Base-by-base conservation (phyloP, 73 alveolate species). In the Tetrahymena borealis region DNA sequence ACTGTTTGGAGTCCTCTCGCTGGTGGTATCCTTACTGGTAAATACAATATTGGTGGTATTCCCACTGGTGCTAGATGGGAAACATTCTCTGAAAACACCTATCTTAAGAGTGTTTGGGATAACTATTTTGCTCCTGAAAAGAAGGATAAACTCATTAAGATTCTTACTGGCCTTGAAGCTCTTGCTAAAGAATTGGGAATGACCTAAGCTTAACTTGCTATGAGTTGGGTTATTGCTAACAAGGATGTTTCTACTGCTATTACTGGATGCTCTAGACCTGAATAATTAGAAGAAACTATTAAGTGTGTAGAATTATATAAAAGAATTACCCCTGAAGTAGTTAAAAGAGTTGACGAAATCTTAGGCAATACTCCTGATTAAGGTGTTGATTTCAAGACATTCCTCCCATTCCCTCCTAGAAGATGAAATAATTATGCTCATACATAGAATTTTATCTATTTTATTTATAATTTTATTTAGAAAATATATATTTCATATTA, bases 1-100 rank as follows among this genome's bases (percentile, higher is more conserved):
- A 98, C 99, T 6, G 94, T 96, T 36, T 98, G 98, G 97, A 95
- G 99, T 78, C 99, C 99, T 0, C 94, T 98, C 33, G 94, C 96
- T 16, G 96, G 97, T 39, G 99, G 99, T 11, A 94, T 98, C 78
- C 96, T 98, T 39, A 95, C 99, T 15, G 99, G 99, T 32, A 97
- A 98, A 90, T 98, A 98, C 20, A n/a, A 78, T 96, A 95, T 97
- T 91, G 97, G 98, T 41, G 99, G 99, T 15, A 90, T 96, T 39
- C 99, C 99, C 36, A 96, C 94, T 78, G 99, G 95, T 90, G 39
- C 95, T 18, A 94, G 95, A 94, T 94, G 94, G 39, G 96, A 93
- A 15, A 90, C 94, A 40, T 60, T 85, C 91, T 60, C 90, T 90
- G 96, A 91, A 28, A 78, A 91, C 93, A 28, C 33, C 11, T 78